A percentile compares a stretch with the other conserved stretches of the same genome.
Evolutionary conservation across 306 rosid genomes (phyloP).

Genomic region (Cicer chorassanicum): DNA sequence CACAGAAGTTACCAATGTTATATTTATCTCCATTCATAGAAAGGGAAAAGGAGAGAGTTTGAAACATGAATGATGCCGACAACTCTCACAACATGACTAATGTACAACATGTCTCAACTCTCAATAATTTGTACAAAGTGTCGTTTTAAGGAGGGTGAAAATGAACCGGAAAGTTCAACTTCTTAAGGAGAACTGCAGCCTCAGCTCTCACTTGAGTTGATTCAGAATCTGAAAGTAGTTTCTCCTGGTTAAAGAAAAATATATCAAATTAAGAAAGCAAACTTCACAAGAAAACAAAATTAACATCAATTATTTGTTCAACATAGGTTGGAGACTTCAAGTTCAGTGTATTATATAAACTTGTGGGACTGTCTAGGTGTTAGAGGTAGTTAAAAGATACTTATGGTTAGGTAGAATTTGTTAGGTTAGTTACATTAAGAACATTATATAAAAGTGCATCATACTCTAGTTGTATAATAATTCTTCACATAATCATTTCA

Average conservation of each 20-base stretch:
- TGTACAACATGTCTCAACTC: neutral
- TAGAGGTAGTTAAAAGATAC: too few species aligned
- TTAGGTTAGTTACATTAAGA: too few species aligned
- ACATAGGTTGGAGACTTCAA: conserved; percentile 26
- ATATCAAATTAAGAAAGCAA: conserved; percentile 39
- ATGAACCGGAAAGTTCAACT: conserved; percentile 77
- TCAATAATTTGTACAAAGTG: conserved; percentile 19
- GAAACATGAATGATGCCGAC: neutral
- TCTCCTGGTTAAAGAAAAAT: conserved; percentile 58
- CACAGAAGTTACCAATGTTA: neutral
- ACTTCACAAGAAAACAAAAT: conserved; percentile 6
- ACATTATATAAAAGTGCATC: too few species aligned
- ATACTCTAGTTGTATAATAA: too few species aligned
- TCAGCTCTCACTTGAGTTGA: conserved; percentile 92
- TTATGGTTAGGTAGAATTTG: too few species aligned
- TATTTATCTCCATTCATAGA: neutral
- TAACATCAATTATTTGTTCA: conserved; percentile 20
- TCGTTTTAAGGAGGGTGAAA: neutral
- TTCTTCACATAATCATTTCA: too few species aligned
- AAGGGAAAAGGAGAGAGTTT: neutral
- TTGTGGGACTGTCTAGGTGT: neutral
- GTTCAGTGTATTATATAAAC: conserved; percentile 5
- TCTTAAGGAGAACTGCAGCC: conserved; percentile 90
- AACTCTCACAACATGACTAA: conserved; percentile 6
- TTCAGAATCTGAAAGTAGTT: conserved; percentile 83